Percentiles rank a stretch among this genome's conserved stretches.
Conservation (phyloP, 176 grass and related monocot species). For the Bonia amplexicaulis region DNA sequence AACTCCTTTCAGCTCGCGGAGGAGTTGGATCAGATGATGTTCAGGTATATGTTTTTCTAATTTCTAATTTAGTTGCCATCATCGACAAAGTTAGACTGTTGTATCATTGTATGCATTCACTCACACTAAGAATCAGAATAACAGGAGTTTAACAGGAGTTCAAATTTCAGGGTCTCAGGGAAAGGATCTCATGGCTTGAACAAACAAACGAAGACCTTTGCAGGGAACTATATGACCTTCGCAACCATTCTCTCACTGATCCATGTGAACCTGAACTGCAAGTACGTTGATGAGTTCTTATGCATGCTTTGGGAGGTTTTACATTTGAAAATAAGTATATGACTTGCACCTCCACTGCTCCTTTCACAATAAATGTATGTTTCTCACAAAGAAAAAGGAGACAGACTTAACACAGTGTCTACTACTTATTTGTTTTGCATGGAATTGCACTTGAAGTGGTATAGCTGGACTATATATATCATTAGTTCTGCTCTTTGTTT, state of each 20-base stretch:
- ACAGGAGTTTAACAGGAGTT: conserved; percentile 36
- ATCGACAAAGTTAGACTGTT: not conserved
- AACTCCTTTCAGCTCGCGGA: conserved; percentile 75
- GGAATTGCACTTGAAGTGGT: not conserved
- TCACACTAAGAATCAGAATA: conserved; percentile 21
- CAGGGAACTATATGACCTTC: conserved; percentile 65
- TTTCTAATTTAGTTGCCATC: not conserved
- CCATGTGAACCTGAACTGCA: conserved; percentile 61
- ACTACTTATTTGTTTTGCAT: not conserved
- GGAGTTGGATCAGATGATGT: conserved; percentile 70
- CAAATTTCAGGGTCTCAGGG: conserved; percentile 72
- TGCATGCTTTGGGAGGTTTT: conserved; percentile 22
- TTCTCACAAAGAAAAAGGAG: not conserved
- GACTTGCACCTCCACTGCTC: not conserved
- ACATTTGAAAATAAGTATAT: conserved; percentile 8
- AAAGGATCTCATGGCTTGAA: conserved; percentile 91
- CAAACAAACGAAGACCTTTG: conserved; percentile 86
- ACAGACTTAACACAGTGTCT: conserved; percentile 11
- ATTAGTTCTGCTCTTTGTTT: conserved; percentile 33
- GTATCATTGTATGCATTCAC: not conserved
- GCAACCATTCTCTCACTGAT: conserved; percentile 42
- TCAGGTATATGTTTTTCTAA: conserved; percentile 54
- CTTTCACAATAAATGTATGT: not conserved
- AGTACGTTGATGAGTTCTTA: conserved; percentile 46
- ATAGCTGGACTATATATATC: conserved; percentile 3